phyloP scores from a whole-genome alignment of 805 yeast species.

The Starmera dryadoides region DNA sequence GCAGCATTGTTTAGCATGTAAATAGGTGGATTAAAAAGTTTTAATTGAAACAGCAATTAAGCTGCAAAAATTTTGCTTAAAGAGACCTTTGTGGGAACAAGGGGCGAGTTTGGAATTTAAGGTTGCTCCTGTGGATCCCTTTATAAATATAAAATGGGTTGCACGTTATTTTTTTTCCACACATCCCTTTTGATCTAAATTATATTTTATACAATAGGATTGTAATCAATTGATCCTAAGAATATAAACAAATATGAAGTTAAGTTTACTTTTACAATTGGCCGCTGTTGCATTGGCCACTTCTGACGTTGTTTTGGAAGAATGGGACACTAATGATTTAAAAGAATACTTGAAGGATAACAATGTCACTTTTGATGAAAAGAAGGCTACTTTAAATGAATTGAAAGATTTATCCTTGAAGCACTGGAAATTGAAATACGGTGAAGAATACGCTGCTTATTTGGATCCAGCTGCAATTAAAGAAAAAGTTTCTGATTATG shows the following conservation, averaged over 20 bases:
- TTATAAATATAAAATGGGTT: too few species aligned
- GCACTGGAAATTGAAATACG: slow-evolving; percentile 14
- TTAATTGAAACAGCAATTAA: too few species aligned
- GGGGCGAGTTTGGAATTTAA: too few species aligned
- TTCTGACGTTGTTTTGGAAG: slow-evolving; percentile 7
- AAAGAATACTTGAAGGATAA: slow-evolving; percentile 27
- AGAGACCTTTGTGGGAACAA: too few species aligned
- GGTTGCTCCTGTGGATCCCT: too few species aligned
- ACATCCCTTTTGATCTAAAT: too few species aligned
- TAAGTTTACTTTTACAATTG: slow-evolving; percentile 9
- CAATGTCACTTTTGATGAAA: slow-evolving; percentile 14
- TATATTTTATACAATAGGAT: too few species aligned
- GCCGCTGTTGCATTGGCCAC: slow-evolving; percentile 5
- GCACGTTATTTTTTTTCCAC: too few species aligned
- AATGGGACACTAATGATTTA: slow-evolving; percentile 28
- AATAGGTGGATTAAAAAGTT: too few species aligned
- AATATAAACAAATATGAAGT: slow-evolving; percentile 5
- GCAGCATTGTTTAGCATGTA: too few species aligned
- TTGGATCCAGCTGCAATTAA: neutral
- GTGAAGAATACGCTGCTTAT: neutral
- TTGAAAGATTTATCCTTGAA: slow-evolving; percentile 21
- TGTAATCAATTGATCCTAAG: slow-evolving; percentile 1
- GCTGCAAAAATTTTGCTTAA: too few species aligned
- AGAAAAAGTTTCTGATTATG: too few species aligned
- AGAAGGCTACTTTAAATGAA: slow-evolving; percentile 15